phyloP scores from a whole-genome alignment of 441 rosid species.

The Cnidoscolus chayamansa region DNA sequence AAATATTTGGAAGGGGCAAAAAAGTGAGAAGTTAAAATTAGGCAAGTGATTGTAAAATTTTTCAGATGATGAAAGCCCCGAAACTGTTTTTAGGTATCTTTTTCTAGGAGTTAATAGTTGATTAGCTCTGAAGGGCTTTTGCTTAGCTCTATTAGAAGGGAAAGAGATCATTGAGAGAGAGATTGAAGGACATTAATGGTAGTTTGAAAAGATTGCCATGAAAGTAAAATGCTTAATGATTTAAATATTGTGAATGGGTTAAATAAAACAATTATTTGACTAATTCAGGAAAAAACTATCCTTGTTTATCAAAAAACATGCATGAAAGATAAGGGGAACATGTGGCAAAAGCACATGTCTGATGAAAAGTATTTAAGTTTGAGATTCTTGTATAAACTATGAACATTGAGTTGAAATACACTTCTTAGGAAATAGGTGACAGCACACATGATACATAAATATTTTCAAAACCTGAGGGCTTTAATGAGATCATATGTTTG shows the following conservation, averaged over 20 bases:
- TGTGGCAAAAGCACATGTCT: background rate
- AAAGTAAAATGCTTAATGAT: no score
- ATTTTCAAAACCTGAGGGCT: background rate
- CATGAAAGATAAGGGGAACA: background rate
- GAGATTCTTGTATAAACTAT: background rate
- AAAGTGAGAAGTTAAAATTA: background rate
- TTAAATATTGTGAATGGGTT: no score
- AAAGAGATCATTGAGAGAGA: no score
- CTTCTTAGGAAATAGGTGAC: background rate
- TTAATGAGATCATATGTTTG: background rate
- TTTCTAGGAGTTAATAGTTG: background rate
- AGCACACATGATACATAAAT: background rate
- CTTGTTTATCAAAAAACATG: background rate
- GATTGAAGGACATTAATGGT: background rate
- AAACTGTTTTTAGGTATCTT: background rate
- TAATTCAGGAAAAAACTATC: no score
- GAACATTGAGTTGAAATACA: background rate
- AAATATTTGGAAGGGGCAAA: no score
- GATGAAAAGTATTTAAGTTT: background rate
- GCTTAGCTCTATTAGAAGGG: background rate
- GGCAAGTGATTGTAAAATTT: background rate
- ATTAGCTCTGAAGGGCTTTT: background rate
- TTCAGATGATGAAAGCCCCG: background rate
- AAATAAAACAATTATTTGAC: no score
- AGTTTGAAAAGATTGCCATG: background rate